phyloP scores from a whole-genome alignment of 768 basidiomycete genomes.

The Hortiboletus flavorubellus region DNA sequence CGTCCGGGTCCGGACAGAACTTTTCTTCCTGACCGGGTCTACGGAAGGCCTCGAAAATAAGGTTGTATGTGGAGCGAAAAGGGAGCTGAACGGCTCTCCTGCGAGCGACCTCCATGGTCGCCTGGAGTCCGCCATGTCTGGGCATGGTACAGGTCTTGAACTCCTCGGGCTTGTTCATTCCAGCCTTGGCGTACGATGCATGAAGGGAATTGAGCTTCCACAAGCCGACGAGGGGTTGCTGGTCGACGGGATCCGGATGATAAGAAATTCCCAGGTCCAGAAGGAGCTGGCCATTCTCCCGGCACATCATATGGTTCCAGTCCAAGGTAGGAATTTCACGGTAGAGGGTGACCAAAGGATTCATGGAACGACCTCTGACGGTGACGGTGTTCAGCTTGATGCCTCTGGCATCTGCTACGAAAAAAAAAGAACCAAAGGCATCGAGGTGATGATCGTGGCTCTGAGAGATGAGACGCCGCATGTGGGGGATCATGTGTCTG shows the following conservation, averaged over 20 bases:
- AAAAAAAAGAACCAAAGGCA: no score
- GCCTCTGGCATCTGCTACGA: no score
- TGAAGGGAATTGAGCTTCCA: conserved; percentile 11
- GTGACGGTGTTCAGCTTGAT: background rate
- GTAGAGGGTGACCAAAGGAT: conserved; percentile 5
- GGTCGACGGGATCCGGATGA: background rate
- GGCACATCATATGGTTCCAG: conserved; percentile 8
- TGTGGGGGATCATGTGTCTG: background rate
- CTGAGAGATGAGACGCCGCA: background rate
- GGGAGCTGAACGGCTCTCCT: background rate
- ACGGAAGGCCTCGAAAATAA: conserved; percentile 3
- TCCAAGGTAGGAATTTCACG: conserved; percentile 10
- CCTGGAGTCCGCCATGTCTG: conserved; percentile 6
- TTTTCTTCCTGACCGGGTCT: conserved; percentile 2
- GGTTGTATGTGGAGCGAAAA: background rate
- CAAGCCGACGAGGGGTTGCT: background rate
- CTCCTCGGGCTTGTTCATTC: conserved; percentile 3
- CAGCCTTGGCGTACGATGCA: conserved; percentile 3
- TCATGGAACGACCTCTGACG: background rate
- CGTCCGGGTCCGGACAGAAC: conserved; percentile 2
- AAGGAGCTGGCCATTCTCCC: conserved; percentile 3
- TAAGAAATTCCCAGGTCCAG: conserved; percentile 10
- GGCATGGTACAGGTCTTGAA: conserved; percentile 11
- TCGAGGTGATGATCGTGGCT: no score
- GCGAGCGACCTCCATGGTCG: background rate